A percentile compares a stretch with the other conserved stretches of the same genome.
These are phyloP conservation scores for Lecanicillium sp. DNA, from an alignment of 2,329 filamentous ascomycete genomes.

Conservation along the genomic window DNA sequence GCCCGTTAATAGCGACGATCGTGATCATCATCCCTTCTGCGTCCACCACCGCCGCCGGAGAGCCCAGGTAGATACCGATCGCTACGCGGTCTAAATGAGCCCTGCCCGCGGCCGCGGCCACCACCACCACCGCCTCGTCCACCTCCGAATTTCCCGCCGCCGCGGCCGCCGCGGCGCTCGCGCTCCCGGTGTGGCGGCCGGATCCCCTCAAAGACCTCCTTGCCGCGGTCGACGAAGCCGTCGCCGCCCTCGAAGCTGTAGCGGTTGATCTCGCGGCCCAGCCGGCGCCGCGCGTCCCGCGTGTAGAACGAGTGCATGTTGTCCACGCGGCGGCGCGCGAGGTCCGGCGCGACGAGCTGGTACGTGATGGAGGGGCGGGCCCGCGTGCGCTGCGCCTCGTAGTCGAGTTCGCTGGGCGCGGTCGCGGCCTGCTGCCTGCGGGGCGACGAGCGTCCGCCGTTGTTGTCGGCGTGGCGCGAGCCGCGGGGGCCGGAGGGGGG, in stretches of 20 bases:
- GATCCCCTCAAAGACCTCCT: conserved; percentile 62
- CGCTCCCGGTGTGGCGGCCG: conserved; percentile 51
- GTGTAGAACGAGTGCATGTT: conserved; percentile 45
- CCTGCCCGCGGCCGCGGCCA: conserved; percentile 18
- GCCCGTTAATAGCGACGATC: conserved; percentile 7
- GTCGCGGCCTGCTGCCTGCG: too few species aligned
- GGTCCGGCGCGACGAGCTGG: conserved; percentile 55
- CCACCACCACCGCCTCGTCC: conserved; percentile 22
- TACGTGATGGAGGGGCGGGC: conserved; percentile 38
- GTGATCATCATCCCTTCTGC: conserved; percentile 15
- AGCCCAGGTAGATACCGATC: conserved; percentile 29
- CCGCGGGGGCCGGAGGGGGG: too few species aligned
- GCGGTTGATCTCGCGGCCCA: conserved; percentile 52
- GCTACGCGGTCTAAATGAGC: conserved; percentile 22
- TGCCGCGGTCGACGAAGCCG: conserved; percentile 63
- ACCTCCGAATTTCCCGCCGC: conserved; percentile 33
- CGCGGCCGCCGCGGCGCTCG: conserved; percentile 23
- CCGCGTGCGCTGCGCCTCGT: conserved; percentile 28
- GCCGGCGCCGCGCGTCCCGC: conserved; percentile 32
- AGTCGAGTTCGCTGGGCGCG: conserved; percentile 8
- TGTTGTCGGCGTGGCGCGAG: too few species aligned
- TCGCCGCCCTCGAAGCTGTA: conserved; percentile 68
- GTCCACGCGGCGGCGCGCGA: conserved; percentile 60
- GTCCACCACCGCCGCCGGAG: conserved; percentile 19
- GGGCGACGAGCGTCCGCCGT: too few species aligned